A percentile compares a stretch with the other conserved stretches of the same genome.
phyloP scores from a whole-genome alignment of 2,329 filamentous ascomycete genomes.

The Stemphylium vesicarium region DNA sequence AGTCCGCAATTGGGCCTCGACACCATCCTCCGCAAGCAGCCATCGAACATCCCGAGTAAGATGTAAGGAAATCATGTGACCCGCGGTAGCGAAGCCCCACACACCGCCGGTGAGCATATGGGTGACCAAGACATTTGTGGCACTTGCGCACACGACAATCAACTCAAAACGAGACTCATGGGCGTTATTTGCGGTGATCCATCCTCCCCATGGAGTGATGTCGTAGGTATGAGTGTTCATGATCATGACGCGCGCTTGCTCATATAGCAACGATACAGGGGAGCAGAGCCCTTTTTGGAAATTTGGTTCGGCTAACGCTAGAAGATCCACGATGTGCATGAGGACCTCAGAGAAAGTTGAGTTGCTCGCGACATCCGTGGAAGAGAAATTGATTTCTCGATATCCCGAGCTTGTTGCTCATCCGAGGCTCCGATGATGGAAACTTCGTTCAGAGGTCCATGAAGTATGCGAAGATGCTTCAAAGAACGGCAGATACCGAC shows the following conservation, averaged over 20 bases:
- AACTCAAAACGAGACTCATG: not conserved
- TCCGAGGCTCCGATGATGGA: not conserved
- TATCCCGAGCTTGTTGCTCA: not conserved
- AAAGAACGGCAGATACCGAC: not conserved
- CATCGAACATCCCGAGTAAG: not conserved
- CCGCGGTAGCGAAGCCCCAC: not conserved
- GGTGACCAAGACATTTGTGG: not conserved
- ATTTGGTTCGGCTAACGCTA: not conserved
- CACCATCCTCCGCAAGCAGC: not conserved
- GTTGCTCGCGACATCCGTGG: not conserved
- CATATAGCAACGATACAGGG: not conserved
- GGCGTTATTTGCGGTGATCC: not conserved
- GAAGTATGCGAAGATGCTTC: not conserved
- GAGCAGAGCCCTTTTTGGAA: not conserved
- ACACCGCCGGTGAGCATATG: not conserved
- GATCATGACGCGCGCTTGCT: not conserved
- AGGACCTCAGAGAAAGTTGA: not conserved
- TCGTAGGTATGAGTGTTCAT: not conserved
- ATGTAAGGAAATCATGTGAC: not conserved
- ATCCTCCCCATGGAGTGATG: not conserved
- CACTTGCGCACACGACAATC: not conserved
- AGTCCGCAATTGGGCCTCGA: not conserved
- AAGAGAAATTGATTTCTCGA: not conserved
- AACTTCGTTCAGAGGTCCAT: not conserved
- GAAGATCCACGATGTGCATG: not conserved